These are phyloP conservation scores for Xylariaceae sp. DNA, from an alignment of 2,329 filamentous ascomycete species.

Conservation along the genomic window DNA sequence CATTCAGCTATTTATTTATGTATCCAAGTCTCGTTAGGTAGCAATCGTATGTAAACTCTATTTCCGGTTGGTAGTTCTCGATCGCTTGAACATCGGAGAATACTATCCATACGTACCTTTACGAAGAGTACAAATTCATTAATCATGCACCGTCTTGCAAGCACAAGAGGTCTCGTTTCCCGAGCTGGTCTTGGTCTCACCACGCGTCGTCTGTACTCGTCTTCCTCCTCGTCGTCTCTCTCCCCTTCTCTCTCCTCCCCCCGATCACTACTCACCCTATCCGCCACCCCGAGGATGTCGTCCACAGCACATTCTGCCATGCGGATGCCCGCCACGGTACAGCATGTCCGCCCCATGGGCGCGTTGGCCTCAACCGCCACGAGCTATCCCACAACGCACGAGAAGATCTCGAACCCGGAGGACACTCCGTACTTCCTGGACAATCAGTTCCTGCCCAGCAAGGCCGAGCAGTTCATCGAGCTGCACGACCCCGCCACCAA, in stretches of 20 bases:
- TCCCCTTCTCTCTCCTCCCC: neutral
- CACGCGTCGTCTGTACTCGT: slow-evolving; percentile 21
- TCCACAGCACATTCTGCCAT: slow-evolving; percentile 40
- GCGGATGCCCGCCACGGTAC: slow-evolving; percentile 53
- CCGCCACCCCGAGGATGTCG: slow-evolving; percentile 32
- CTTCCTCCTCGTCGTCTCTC: slow-evolving; percentile 12
- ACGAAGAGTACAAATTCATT: neutral
- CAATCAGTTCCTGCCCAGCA: slow-evolving; percentile 68
- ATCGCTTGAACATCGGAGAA: neutral
- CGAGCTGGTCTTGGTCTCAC: slow-evolving; percentile 25
- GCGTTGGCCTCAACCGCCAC: slow-evolving; percentile 51
- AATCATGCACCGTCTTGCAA: slow-evolving; percentile 31
- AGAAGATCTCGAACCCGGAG: slow-evolving; percentile 59
- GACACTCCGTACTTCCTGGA: slow-evolving; percentile 79
- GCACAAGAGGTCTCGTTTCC: slow-evolving; percentile 25
- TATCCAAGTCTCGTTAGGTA: neutral
- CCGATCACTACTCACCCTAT: slow-evolving; percentile 11
- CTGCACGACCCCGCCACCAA: slow-evolving; percentile 80
- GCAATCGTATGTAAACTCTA: neutral
- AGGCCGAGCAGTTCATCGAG: slow-evolving; percentile 68
- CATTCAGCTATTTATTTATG: neutral
- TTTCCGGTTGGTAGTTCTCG: slow-evolving; percentile 7
- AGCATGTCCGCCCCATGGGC: slow-evolving; percentile 48
- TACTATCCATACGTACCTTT: too few species aligned
- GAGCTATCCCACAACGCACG: slow-evolving; percentile 66